Percentiles rank a stretch among this genome's conserved stretches.
These are phyloP conservation scores for Candida sanyaensis DNA, from an alignment of 1,139 yeast species.

Conservation along the genomic window DNA sequence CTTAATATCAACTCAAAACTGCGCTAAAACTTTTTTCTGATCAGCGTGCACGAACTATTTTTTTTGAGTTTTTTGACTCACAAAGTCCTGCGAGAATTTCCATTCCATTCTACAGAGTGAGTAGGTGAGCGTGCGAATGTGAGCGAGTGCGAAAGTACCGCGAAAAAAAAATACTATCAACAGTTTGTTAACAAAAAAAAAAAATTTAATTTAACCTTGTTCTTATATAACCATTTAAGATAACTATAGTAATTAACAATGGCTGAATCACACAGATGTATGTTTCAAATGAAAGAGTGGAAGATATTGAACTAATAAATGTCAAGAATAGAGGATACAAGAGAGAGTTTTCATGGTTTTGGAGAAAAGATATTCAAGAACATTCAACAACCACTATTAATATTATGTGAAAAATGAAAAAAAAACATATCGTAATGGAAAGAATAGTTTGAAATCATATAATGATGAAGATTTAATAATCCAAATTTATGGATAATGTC, in stretches of 20 bases:
- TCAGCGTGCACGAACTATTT: not conserved
- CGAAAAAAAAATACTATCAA: conserved; percentile 4
- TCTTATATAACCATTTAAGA: conserved; percentile 5
- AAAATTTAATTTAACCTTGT: conserved; percentile 6
- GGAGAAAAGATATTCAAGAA: not conserved
- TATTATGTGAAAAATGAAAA: no score
- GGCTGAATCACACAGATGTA: conserved; percentile 98
- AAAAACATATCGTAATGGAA: not conserved
- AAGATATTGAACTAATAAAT: not conserved
- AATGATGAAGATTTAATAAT: no score
- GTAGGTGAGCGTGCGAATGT: not conserved
- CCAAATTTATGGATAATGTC: no score
- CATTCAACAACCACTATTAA: not conserved
- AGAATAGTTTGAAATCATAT: not conserved
- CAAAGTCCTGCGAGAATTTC: not conserved
- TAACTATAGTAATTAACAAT: conserved; percentile 36
- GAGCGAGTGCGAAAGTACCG: conserved; percentile 5
- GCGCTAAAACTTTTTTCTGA: not conserved
- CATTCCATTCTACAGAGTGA: not conserved
- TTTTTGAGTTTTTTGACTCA: not conserved
- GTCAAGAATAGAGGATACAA: not conserved
- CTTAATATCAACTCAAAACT: not conserved
- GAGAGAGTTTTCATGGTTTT: not conserved
- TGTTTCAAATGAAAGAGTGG: conserved; percentile 33
- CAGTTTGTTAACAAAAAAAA: conserved; percentile 1